Percentiles rank a stretch among this genome's conserved stretches.
phyloP scores from a whole-genome alignment of 352 stramenopile genomes.

The Globisporangium rhizosaccharum region DNA sequence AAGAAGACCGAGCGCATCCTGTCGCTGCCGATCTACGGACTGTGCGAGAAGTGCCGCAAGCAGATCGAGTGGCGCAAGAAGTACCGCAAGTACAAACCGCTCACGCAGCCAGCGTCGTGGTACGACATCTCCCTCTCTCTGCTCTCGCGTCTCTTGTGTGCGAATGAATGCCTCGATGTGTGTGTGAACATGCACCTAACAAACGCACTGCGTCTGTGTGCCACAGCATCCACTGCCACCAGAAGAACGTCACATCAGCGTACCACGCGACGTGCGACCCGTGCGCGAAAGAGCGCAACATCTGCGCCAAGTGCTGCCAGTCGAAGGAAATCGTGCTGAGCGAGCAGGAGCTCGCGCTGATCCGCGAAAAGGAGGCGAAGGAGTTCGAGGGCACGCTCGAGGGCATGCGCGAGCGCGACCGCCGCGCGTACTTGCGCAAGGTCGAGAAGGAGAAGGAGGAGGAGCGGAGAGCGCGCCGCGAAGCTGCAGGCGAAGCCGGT shows the following conservation, averaged over 20 bases:
- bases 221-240: slow-evolving; percentile 87
- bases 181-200: neutral
- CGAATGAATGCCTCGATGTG: neutral
- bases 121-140: slow-evolving; percentile 22
- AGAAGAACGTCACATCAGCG: slow-evolving; percentile 89
- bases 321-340: slow-evolving; percentile 49
- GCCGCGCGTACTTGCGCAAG: slow-evolving; percentile 64
- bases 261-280: slow-evolving; percentile 93
- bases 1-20: slow-evolving; percentile 96
- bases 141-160: neutral
- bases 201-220: neutral
- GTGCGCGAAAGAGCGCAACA: slow-evolving; percentile 85
- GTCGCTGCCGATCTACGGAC: slow-evolving; percentile 85
- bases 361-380: slow-evolving; percentile 41
- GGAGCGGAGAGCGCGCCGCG: slow-evolving; percentile 17
- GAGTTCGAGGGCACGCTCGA: slow-evolving; percentile 50
- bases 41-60: slow-evolving; percentile 92
- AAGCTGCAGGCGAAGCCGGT: slow-evolving; percentile 22
- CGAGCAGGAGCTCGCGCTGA: slow-evolving; percentile 47
- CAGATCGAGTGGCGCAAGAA: slow-evolving; percentile 99
- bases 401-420: slow-evolving; percentile 73
- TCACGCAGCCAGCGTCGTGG: slow-evolving; percentile 92
- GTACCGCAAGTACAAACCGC: slow-evolving; percentile 98
- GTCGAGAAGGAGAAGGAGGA: slow-evolving; percentile 50
- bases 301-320: slow-evolving; percentile 88